Base-by-base conservation (phyloP, 2,329 filamentous ascomycete species). In the Alternaria metachromatica region DNA sequence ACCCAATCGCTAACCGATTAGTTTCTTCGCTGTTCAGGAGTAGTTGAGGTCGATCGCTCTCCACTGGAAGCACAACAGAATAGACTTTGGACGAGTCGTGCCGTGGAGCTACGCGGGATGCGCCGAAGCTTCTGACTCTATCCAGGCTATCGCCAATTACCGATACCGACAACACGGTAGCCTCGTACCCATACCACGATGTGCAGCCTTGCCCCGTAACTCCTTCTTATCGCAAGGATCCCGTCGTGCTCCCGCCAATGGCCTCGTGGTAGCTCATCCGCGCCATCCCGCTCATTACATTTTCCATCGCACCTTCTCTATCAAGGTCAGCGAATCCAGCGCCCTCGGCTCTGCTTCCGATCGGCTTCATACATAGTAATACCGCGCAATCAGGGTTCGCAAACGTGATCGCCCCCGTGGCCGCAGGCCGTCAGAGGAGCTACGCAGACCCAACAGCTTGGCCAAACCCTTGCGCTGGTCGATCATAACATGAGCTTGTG, bases 121-220 rank as follows among this genome's bases (percentile, higher is more conserved):
- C 57, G 46, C 53, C 62, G 58, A 23, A 30, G n/a, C 28, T 13
- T 37, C 28, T 28, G 18, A 18, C 15, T 49, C 45, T 18, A 26
- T 46, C 44, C 51, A 57, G 20, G 44, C 45, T 33, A 56, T 55
- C 43, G 62, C 58, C 57, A 60, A 58, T 53, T 46, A 41, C 61
- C 60, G 51, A 45, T 57, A 63, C 66, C 66, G 62, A 65, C 8
- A 46, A 18, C 28, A 54, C 33, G 66, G 66, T 63, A 67, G 53
- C 50, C 59, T 60, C 62, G 63, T 62, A 54, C 53, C 30, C 25
- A 63, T 69, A 63, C 60, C 64, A 58, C 61, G 56, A 60, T 63
- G 61, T 58, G 33, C 55, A 28, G 25, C 54, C 62, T 59, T 48
- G 57, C 48, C 33, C 48, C 30, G 13, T 60, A 33, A 44, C 28